These are phyloP conservation scores for Solanum pinnatisectum DNA, from an alignment of 257 asterid genomes.

Conservation along the genomic window DNA sequence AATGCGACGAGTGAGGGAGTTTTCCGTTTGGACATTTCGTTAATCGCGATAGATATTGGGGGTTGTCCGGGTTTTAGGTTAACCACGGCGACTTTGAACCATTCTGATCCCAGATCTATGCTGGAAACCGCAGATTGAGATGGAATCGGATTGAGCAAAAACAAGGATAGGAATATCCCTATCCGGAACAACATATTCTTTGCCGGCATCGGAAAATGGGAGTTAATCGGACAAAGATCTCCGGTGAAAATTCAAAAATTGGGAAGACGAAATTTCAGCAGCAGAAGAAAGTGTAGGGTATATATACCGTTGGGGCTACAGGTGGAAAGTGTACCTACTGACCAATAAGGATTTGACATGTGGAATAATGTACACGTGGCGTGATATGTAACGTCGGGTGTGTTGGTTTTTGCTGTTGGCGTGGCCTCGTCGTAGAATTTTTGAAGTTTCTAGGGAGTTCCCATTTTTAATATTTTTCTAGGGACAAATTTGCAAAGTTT, in stretches of 20 bases:
- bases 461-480: not conserved
- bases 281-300: slow-evolving; percentile 2
- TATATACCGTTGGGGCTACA: slow-evolving; percentile 17
- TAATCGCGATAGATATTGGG: slow-evolving; percentile 87
- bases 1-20: slow-evolving; percentile 82
- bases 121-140: slow-evolving; percentile 86
- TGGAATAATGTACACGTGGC: slow-evolving; percentile 37
- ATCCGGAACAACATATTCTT: slow-evolving; percentile 18
- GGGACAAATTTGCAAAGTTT: not conserved
- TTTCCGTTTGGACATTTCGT: slow-evolving; percentile 96
- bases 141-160: slow-evolving; percentile 20
- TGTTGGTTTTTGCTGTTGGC: slow-evolving; percentile 24
- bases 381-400: slow-evolving; percentile 35
- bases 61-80: slow-evolving; percentile 89
- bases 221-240: not conserved
- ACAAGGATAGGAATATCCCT: slow-evolving; percentile 30
- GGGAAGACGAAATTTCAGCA: not conserved
- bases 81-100: slow-evolving; percentile 88
- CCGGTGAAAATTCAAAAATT: not conserved
- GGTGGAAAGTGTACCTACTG: slow-evolving; percentile 14
- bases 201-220: not conserved
- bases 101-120: slow-evolving; percentile 99
- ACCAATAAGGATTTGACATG: slow-evolving; percentile 30
- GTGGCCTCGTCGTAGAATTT: not conserved
- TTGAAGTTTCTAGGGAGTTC: not conserved